Evolutionary conservation across 345 rosid species (phyloP), one percentile per base, ranked within the genome.

Genomic region (Lepidium africanum): DNA sequence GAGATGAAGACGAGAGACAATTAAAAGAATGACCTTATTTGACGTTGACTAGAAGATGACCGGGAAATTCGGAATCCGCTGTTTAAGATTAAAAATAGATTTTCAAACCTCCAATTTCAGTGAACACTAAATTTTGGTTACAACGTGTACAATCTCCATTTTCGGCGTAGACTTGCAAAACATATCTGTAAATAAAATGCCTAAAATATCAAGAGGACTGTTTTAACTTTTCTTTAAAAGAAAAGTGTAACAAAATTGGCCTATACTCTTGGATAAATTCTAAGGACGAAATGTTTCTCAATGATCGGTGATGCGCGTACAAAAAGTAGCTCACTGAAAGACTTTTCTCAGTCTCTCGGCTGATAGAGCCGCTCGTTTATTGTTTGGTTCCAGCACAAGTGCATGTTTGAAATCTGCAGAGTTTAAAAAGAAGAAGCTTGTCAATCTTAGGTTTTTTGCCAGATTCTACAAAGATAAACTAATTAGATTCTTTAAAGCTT

Each of bases 311-410:
- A 46, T 45, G 21, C 7, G 12, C 59, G 35, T 10, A 15, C 63
- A 60, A 36, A 27, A 46, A 8, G 64, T 37, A n/a, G 60, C 60
- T 45, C 59, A 69, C 65, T 7, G 82, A 67, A 79, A 91, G 27
- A 61, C 7, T 81, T 89, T 89, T 80, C 86, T 77, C 50, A 94
- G 77, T 80, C 91, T 83, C 38, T 89, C 90, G 0, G 96, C 96
- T 58, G 91, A 87, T 27, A 75, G 37, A 30, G 93, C 55, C 25
- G 97, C 99, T 76, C 96, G 75, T 78, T 89, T 91, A 70, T 94
- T 94, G 78, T 92, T 91, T 58, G 99, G 99, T 78, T 95, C 99
- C 16, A 95, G 88, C 57, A 95, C 93, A 52, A 89, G 81, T 5
- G 99, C 97, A 58, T 89, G 76, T 45, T 38, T 70, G 72, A 91